Evolutionary conservation across 1,284 basidiomycete species (phyloP), one percentile per base, ranked within the genome.

Genomic region (Cutaneotrichosporon sp.): DNA sequence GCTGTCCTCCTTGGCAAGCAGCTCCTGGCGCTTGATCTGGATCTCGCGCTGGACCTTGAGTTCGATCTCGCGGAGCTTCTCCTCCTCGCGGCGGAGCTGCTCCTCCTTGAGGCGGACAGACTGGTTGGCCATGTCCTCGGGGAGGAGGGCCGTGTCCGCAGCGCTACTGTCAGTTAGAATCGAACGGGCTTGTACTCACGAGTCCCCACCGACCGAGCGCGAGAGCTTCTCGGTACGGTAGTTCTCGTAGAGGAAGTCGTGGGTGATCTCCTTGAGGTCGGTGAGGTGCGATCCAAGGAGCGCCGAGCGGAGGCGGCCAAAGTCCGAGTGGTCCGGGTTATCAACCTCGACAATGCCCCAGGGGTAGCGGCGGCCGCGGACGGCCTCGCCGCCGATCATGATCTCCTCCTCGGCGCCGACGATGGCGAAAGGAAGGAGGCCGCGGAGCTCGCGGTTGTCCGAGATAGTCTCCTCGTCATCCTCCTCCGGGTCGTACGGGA

Each of bases 301-400:
- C 57, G 96, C 95, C 69, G 89, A 89, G 72, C 96, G 86, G 64
- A 99, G 87, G 62, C 93, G 86, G 75, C 89, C 90, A 80, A 99
- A 99, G 84, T 99, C 97, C 38, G 92, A 97, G 84, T 99, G 97
- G 81, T 92, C 91, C 26, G 94, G 93, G 82, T 99, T 98, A 84
- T 99, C 97, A 63, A 99, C 94, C 80, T 99, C 95, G 66, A 92
- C 97, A 66, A 97, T 87, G 76, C 96, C 97, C 97, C 97, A 99
- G 8, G 95, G 97, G 83, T 98, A 98, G 77, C 82, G 88, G 72
- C 97, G 87, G 52, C 92, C 96, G 61, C 97, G 89, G 68, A 97
- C 88, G 42, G 88, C 87, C 80, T 97, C 88, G 55, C 95, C 96
- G 67, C 93, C 89, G 70, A 97, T 86, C 73, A 96, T 89, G 67